Evolutionary conservation across 768 basidiomycete genomes (phyloP), one percentile per base, ranked within the genome.

Genomic region (Suillus cothurnatus): DNA sequence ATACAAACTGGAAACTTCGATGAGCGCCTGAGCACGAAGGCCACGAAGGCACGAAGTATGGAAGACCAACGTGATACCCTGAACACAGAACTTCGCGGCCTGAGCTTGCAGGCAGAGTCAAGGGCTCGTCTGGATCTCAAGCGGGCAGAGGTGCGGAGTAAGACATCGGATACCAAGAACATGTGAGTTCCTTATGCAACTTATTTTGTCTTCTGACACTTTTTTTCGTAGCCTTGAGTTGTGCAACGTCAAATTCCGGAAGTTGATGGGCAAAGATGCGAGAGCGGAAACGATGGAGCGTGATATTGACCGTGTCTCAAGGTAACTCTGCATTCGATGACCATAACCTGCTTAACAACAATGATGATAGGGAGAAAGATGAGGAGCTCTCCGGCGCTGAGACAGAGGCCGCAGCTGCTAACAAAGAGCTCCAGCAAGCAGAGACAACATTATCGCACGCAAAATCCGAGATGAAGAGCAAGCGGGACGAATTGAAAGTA

Each of bases 81-180:
- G 66, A 92, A 89, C 62, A 68, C 76, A 0, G 96, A 97, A 66
- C 81, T 95, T 49, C 82, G 86, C 38, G 78, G 81, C 2, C 77
- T 97, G 69, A 94, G 87, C 69, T 71, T 86, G 53, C 95, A 98
- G 73, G 90, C 93, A 0, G 92, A 95, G 62, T 81, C 86, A 1
- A 81, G 97, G 52, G 94, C 95, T 2, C 90, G 86, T 70, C 74
- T 98, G 61, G 87, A 90, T 47, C 71, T 97, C 67, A 92, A 93
- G 72, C 81, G 88, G 65, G 80, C 80, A 1, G 93, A 95, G 68
- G 74, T 88, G 52, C 86, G 82, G 73, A 82, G 78, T 63, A 93
- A 92, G 77, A 79, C 80, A 53, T 79, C 79, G 19, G 92, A 95
- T 47, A 81, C 95, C 17, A 80, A 85, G 67, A 88, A 83, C 61